Base-by-base conservation (phyloP, 2,329 filamentous ascomycete species). In the Trichoderma sp. region DNA sequence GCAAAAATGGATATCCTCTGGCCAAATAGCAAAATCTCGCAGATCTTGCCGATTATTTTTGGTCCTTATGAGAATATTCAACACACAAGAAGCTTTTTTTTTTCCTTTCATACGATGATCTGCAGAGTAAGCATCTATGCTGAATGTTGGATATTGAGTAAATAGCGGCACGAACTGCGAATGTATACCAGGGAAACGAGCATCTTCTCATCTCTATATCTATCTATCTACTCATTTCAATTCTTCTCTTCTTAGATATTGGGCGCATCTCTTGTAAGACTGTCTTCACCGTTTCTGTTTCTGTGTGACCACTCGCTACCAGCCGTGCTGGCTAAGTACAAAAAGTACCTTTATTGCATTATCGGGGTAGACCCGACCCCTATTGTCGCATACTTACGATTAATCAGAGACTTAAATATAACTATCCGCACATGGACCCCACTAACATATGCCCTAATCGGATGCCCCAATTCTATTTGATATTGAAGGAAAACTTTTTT, bases 401-500 rank as follows among this genome's bases (percentile, higher is more conserved):
- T 19, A 25, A 35, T 22, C 22, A 27, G 9, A 39, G 27, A 2
- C 32, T 6, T 5, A 2, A 5, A 65, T 57, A 37, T 37, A 65
- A 1, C 54, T 65, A 65, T 45, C 50, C 52, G 37, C 9, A 4
- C 25, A 13, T 25, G 12, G 34, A 22, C 60, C 61, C 61, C 61
- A 64, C 61, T 35, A 54, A 45, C 25, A 32, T 56, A 64, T 56
- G 63, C 63, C 63, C 63, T 65, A 65, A 65, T 45, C 63, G 15
- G 50, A 35, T 19, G 35, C 52, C 63, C 63, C 34, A 64, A 32
- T 34, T n/a, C 35, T 15, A 22, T n/a, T 19, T 29, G 22, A 37
- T 63, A 37, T 48, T n/a, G 57, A 57, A 65, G 35, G 39, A 65
- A 65, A 65, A 65, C 63, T 65, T 65, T 64, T 64, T 65, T 15